Evolutionary conservation across 1,139 yeast species (phyloP), one percentile per base, ranked within the genome.

Genomic region (Magnusiomyces suaveolens): DNA sequence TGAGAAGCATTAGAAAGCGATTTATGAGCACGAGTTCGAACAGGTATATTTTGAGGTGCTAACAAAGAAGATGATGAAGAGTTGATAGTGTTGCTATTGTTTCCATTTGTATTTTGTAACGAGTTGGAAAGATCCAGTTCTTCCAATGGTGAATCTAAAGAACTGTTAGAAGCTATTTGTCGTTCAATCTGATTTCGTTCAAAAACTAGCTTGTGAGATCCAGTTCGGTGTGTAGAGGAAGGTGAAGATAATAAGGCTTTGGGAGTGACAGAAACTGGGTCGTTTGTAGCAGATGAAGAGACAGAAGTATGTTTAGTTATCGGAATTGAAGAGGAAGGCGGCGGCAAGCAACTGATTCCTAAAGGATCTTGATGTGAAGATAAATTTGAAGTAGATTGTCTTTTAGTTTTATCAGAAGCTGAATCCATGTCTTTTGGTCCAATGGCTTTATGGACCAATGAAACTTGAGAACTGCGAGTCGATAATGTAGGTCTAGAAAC

Each of bases 111-210:
- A 36, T 33, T 18, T 20, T 49, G 41, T 23, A 49, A 25, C 3
- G 51, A 43, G 21, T 39, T 49, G 16, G 51, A 39, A 2, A 49
- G 26, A 41, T 49, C 51, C 3, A 49, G 24, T n/a, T 49, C 51
- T 26, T 49, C 51, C 18, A 49, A 18, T 24, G 51, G 46, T 2
- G 51, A 49, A 20, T 49, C 51, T 14, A 49, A 41, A 6, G 51
- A 29, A 26, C 46, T 38, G 18, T 49, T 43, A 1, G 36, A n/a
- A 41, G 38, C 41, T 18, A 23, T 25, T 25, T 24, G 36, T 39
- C 46, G 12, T 8, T 47, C 50, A 20, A 33, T 6, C 2, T 24
- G 26, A 1, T 2, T 16, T 21, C 50, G 16, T 10, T 47, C 50
- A 23, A 47, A 18, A 1, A 43, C 32, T 20, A 41, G 18, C 20